Evolutionary conservation across 78 protist genomes (phyloP).

Genomic region (Dictyostelium intermedium): DNA sequence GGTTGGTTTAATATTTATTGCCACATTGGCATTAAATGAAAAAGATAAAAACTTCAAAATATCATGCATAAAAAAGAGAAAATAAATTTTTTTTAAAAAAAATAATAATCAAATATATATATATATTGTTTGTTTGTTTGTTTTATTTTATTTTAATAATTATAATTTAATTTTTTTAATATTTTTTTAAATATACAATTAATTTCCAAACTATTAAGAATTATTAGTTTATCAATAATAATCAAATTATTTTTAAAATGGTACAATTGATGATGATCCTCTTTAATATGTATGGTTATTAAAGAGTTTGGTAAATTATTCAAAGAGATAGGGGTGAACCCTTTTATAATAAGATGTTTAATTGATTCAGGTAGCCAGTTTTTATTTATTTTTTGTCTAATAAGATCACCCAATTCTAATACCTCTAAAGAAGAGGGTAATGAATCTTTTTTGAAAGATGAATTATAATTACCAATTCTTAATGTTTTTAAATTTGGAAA

Average conservation of each 20-base stretch:
- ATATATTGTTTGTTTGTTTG: neutral
- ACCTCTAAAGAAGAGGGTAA: neutral
- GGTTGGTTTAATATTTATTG: neutral
- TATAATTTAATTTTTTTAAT: neutral
- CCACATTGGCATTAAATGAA: slow-evolving; percentile 3
- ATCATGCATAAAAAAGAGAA: neutral
- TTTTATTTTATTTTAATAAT: neutral
- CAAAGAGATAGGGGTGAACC: neutral
- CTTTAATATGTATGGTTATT: neutral
- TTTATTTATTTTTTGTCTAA: neutral
- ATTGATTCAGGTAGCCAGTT: neutral
- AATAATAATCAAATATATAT: too few species aligned
- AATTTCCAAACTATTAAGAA: neutral
- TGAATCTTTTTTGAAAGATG: neutral
- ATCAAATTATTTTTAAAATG: too few species aligned
- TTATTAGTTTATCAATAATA: too few species aligned
- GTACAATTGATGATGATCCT: neutral
- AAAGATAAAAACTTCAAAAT: slow-evolving; percentile 2
- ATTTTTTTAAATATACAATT: neutral
- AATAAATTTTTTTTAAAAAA: too few species aligned
- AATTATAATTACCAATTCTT: neutral
- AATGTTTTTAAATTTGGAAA: neutral
- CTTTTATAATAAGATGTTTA: neutral
- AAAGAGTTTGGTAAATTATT: neutral
- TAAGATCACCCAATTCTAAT: neutral